Base-by-base conservation (phyloP, 2,329 filamentous ascomycete genomes). In the Arthrobotrys megalospora region DNA sequence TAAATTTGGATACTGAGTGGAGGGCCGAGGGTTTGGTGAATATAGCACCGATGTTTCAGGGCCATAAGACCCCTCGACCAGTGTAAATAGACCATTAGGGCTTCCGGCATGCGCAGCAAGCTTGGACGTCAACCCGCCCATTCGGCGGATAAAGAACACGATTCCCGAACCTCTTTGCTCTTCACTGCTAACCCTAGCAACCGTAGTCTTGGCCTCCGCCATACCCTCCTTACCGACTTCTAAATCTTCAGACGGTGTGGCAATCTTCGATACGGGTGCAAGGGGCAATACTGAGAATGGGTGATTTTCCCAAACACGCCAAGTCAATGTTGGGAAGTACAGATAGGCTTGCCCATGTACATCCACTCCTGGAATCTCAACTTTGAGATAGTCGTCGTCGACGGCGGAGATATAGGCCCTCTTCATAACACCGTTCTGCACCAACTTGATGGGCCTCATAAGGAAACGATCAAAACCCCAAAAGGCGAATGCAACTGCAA, bases 221-320 rank as follows among this genome's bases (percentile, higher is more conserved):
- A 5, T 14, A 11, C 34, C 32, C 34, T 67, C 34, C 11, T 53
- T 67, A 1, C 60, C 60, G 34, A 24, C 8, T 65, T 65, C 60
- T 5, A 65, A 34, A 34, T 65, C 60, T n/a, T 67, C 47, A 3
- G 48, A 52, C 5, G 48, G 16, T 19, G 43, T 43, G 4, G 21
- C 28, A 12, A n/a, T 28, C n/a, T 36, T 41, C 6, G 12, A 21
- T 32, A 8, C 1, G 3, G n/a, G 47, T 14, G 43, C 45, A 16
- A 65, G 64, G 47, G 41, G 66, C 11, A 80, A 77, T 6, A 84
- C 82, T 0, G 83, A 85, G 65, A 85, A 84, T 1, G 84, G 84
- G 50, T 85, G 84, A 21, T 77, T 84, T 55, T 85, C 84, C 84
- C 84, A 85, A 64, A 85, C 79, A 1, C 81, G 79, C 84, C 84